A percentile compares a stretch with the other conserved stretches of the same genome.
phyloP scores from a whole-genome alignment of 1,139 yeast species.

The Kluyveromyces sp. region DNA sequence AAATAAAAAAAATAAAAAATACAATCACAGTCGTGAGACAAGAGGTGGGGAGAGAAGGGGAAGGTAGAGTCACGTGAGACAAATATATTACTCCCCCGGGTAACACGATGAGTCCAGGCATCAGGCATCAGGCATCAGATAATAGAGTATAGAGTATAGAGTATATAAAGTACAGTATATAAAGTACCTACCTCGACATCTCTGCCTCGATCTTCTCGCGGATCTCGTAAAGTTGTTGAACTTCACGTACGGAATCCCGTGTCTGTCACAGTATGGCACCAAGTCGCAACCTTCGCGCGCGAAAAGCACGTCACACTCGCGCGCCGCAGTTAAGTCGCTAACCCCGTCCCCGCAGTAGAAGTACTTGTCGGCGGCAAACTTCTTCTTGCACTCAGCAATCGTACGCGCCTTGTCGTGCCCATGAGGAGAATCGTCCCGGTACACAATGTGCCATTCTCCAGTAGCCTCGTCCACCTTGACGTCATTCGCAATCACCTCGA shows the following conservation, averaged over 20 bases:
- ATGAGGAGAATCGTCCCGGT: conserved; percentile 75
- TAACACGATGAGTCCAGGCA: background rate
- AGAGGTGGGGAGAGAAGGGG: background rate
- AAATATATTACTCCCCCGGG: background rate
- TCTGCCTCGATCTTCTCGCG: conserved; percentile 45
- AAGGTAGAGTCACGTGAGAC: conserved; percentile 1
- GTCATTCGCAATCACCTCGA: conserved; percentile 77
- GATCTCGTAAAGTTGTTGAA: conserved; percentile 68
- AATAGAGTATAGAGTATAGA: too few relatives aligned
- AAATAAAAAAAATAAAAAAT: too few relatives aligned
- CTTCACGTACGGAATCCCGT: conserved; percentile 76
- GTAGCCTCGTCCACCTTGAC: conserved; percentile 51
- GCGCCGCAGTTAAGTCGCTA: conserved; percentile 88
- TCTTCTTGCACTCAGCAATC: conserved; percentile 54
- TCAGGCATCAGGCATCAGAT: background rate
- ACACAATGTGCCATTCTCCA: conserved; percentile 73
- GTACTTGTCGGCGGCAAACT: conserved; percentile 47
- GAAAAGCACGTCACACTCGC: conserved; percentile 85
- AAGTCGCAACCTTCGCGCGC: conserved; percentile 91
- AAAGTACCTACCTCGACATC: background rate
- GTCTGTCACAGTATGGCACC: conserved; percentile 72
- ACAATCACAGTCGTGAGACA: background rate
- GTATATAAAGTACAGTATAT: too few relatives aligned
- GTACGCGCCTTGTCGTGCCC: conserved; percentile 93
- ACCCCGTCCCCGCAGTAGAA: conserved; percentile 98